These are phyloP conservation scores for Trifolium repens DNA, from an alignment of 306 rosid genomes.

Conservation along the genomic window DNA sequence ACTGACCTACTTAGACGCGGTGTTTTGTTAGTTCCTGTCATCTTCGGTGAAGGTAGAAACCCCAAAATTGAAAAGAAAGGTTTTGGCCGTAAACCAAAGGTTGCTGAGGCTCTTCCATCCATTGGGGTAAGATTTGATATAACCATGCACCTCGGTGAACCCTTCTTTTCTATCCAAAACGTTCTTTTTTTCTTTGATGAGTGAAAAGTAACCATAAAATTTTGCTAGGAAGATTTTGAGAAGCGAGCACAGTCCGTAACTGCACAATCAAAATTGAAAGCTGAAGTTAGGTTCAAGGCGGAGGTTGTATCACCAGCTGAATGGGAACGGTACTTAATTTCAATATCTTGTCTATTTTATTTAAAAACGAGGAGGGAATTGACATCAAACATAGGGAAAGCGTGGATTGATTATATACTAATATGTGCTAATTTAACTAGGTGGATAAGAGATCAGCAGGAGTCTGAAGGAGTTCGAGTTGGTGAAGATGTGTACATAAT, in stretches of 20 bases:
- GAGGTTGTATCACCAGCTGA: conserved; percentile 83
- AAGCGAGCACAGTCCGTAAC: conserved; percentile 85
- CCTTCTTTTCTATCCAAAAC: conserved; percentile 16
- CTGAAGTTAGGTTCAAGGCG: conserved; percentile 94
- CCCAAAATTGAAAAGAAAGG: conserved; percentile 84
- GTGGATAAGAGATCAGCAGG: conserved; percentile 94
- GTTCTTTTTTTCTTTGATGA: conserved; percentile 33
- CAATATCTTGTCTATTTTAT: conserved; percentile 4
- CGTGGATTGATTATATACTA: conserved; percentile 15
- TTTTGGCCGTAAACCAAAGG: conserved; percentile 66
- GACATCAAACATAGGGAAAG: conserved; percentile 25
- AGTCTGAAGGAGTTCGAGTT: conserved; percentile 85
- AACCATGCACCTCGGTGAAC: conserved; percentile 31
- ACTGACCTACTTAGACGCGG: conserved; percentile 84
- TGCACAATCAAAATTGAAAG: conserved; percentile 82
- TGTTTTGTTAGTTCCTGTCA: conserved; percentile 81
- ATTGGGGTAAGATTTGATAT: conserved; percentile 73
- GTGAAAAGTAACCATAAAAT: conserved; percentile 41
- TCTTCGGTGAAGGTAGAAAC: conserved; percentile 77
- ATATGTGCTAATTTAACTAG: conserved; percentile 52
- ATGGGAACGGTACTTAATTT: conserved; percentile 83
- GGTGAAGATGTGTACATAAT: conserved; percentile 91
- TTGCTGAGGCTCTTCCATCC: conserved; percentile 80
- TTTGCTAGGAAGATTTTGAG: conserved; percentile 88
- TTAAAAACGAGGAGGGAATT: neutral